Evolutionary conservation across 2,329 filamentous ascomycete genomes (phyloP), one percentile per base, ranked within the genome.

Genomic region (Ciborinia camelliae): DNA sequence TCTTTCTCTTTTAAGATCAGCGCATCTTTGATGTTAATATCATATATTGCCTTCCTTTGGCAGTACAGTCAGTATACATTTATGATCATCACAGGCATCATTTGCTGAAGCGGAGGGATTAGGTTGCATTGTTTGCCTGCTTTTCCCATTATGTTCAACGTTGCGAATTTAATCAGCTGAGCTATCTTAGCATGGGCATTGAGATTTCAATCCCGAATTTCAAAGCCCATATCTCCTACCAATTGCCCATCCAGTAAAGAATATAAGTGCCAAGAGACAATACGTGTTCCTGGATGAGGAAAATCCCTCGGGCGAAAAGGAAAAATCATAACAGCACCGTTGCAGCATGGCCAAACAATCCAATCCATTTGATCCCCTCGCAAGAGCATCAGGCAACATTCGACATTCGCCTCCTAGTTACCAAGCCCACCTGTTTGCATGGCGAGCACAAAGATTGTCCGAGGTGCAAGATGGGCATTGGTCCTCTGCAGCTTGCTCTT

Each of bases 401-500:
- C 30, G 45, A 14, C 9, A 20, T 59, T 47, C 41, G 55, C 28
- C 41, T 47, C 30, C 30, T 47, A 43, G 26, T 26, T 45, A 48
- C 37, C 51, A 57, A 30, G 28, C 18, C 39, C 39, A 63, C 23
- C 15, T 43, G 23, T 28, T 59, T 41, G 52, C 52, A 63, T 58
- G 62, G 35, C 43, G 26, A 50, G 53, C 32, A 57, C 62, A 63
- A 26, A 63, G 23, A 32, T 10, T 20, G 30, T 63, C 41, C 9
- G 18, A 12, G 47, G 32, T 51, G 35, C 53, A 50, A 35, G 39
- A 23, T 23, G 43, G 26, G 18, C 43, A 48, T n/a, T 28, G 41
- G 5, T 20, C 37, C 18, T 20, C 51, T 3, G 18, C 28, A 55
- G n/a, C 28, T 37, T 54, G 59, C 48, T 45, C 39, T 35, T 47